Conservation (phyloP, 352 stramenopile genomes). For the Chrysophaeum taylorii region DNA sequence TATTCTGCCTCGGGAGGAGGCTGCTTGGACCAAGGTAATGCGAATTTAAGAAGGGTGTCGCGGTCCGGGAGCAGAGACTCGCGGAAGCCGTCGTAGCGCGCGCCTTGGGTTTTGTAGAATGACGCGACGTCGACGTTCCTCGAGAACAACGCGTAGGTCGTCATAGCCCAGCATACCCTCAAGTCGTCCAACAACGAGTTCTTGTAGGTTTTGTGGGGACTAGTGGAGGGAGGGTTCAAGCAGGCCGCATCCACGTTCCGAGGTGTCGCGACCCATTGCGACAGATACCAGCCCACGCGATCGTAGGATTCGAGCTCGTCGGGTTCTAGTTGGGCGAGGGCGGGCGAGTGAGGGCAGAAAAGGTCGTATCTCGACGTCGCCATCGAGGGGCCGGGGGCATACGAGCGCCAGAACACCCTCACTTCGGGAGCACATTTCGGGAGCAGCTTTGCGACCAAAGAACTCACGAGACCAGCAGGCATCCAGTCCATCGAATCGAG, state of each 20-base stretch:
- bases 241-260: no score
- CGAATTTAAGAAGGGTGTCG: slow-evolving; percentile 2
- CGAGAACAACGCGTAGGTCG: neutral
- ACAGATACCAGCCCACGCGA: slow-evolving; percentile 18
- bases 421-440: neutral
- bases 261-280: slow-evolving; percentile 2
- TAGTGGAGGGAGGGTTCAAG: no score
- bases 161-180: slow-evolving; percentile 3
- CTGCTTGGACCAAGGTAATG: slow-evolving; percentile 9
- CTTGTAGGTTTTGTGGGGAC: no score
- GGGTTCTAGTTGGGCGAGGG: neutral
- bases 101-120: slow-evolving; percentile 25
- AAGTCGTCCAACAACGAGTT: slow-evolving; percentile 12
- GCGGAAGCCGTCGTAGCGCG: slow-evolving; percentile 23
- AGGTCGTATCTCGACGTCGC: neutral
- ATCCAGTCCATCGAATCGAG: slow-evolving; percentile 23
- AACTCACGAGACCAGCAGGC: no score
- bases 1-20: slow-evolving; percentile 1
- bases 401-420: slow-evolving; percentile 18
- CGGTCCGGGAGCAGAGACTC: slow-evolving; percentile 23
- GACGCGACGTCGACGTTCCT: slow-evolving; percentile 16
- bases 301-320: slow-evolving; percentile 1
- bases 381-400: neutral
- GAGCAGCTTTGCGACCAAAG: no score
- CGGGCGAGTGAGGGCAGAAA: slow-evolving; percentile 5